Conservation (phyloP, 2,329 filamentous ascomycete genomes). For the Corynespora cassiicola region DNA sequence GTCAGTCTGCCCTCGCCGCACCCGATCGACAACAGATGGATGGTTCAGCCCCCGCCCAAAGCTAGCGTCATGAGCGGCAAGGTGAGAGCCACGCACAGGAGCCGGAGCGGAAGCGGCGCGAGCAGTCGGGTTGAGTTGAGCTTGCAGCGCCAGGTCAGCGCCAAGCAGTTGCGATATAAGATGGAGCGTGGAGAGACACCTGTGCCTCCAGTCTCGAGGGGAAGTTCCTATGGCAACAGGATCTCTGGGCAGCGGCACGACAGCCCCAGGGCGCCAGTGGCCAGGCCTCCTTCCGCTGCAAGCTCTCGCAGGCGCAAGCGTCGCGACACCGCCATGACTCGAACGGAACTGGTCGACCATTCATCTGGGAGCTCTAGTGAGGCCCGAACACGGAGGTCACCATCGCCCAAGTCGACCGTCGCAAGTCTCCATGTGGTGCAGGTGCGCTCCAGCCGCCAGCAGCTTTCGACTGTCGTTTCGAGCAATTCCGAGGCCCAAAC, state of each 20-base stretch:
- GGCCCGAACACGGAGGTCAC: constrained; percentile 20
- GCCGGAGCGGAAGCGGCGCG: constrained; percentile 57
- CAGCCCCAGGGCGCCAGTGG: constrained; percentile 34
- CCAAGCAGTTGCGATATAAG: constrained; percentile 43
- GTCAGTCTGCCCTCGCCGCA: constrained; percentile 76
- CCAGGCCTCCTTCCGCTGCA: constrained; percentile 35
- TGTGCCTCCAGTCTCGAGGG: constrained; percentile 41
- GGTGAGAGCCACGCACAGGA: constrained; percentile 68
- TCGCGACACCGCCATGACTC: constrained; percentile 33
- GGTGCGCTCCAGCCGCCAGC: constrained; percentile 33
- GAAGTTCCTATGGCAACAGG: constrained; percentile 41
- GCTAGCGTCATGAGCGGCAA: constrained; percentile 92
- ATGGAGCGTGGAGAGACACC: constrained; percentile 43
- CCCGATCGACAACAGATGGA: constrained; percentile 80
- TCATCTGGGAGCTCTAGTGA: constrained; percentile 34
- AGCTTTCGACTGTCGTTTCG: constrained; percentile 43
- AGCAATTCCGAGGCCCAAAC: neutral
- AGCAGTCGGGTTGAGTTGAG: constrained; percentile 49
- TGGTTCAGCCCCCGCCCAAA: constrained; percentile 89
- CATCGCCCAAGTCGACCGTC: constrained; percentile 17
- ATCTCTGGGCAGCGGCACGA: constrained; percentile 34
- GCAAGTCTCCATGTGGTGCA: constrained; percentile 30
- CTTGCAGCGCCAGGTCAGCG: constrained; percentile 47
- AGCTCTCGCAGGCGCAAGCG: constrained; percentile 36
- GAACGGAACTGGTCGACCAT: constrained; percentile 26